A percentile compares a stretch with the other conserved stretches of the same genome.
Conservation (phyloP, 1,139 yeast genomes). For the Protomyces inouyei region DNA sequence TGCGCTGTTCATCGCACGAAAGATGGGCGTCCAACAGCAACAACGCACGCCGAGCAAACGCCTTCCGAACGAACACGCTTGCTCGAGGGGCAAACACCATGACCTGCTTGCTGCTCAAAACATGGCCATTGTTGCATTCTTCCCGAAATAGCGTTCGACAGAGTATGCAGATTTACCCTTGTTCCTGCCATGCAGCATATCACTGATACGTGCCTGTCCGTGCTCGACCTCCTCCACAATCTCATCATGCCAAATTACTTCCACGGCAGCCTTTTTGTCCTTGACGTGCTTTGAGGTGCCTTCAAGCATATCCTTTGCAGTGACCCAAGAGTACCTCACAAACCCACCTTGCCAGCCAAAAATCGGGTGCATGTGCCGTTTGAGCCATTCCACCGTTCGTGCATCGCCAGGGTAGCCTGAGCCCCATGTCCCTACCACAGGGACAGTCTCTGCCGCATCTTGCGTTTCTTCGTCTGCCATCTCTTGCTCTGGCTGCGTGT, state of each 20-base stretch:
- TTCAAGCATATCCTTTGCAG: slow-evolving; percentile 68
- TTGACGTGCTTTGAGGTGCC: not conserved
- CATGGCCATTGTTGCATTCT: not conserved
- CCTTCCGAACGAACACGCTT: not conserved
- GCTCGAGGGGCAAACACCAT: not conserved
- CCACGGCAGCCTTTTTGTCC: not conserved
- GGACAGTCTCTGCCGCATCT: not conserved
- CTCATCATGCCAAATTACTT: slow-evolving; percentile 11
- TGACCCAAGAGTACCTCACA: slow-evolving; percentile 90
- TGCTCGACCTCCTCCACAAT: slow-evolving; percentile 1
- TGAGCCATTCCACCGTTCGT: slow-evolving; percentile 69
- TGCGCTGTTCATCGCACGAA: not conserved
- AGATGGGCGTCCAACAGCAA: not conserved
- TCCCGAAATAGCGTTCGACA: slow-evolving; percentile 8
- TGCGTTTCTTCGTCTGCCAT: slow-evolving; percentile 16
- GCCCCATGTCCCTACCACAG: slow-evolving; percentile 28
- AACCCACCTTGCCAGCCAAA: slow-evolving; percentile 78
- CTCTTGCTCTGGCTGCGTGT: slow-evolving; percentile 28
- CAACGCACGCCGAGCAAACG: not conserved
- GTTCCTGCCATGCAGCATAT: not conserved
- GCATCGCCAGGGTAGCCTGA: slow-evolving; percentile 91
- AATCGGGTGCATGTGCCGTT: slow-evolving; percentile 55
- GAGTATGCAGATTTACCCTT: not conserved
- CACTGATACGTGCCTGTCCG: slow-evolving; percentile 6
- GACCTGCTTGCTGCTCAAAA: not conserved